Evolutionary conservation across 2,329 filamentous ascomycete species (phyloP).

Genomic region (Elsinoe necatrix): DNA sequence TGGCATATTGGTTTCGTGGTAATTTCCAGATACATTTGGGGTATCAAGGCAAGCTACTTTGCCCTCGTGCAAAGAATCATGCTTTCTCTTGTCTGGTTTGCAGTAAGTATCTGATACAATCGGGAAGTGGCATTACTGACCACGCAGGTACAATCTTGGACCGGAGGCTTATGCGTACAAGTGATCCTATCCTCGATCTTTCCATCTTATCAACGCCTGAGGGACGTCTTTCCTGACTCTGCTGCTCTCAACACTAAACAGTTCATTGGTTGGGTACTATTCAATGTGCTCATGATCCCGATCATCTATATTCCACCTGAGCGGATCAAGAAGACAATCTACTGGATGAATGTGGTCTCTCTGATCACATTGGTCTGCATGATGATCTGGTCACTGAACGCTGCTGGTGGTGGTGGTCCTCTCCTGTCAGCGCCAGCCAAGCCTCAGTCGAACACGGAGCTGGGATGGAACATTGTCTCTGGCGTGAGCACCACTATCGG

Average conservation of each 20-base stretch:
- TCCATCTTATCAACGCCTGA: constrained; percentile 46
- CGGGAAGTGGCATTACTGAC: constrained; percentile 44
- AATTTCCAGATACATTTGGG: constrained; percentile 47
- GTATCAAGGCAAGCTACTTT: constrained; percentile 49
- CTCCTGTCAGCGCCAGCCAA: constrained; percentile 24
- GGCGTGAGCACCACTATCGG: constrained; percentile 37
- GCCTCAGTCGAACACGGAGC: constrained; percentile 31
- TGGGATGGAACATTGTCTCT: constrained; percentile 34
- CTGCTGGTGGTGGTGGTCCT: constrained; percentile 44
- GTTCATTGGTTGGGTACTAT: constrained; percentile 39
- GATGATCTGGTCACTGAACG: constrained; percentile 52
- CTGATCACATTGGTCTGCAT: constrained; percentile 42
- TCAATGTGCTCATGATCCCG: constrained; percentile 39
- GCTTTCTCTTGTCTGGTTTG: constrained; percentile 46
- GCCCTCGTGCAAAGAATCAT: constrained; percentile 46
- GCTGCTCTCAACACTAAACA: constrained; percentile 40
- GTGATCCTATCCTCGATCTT: constrained; percentile 49
- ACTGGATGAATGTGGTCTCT: constrained; percentile 37
- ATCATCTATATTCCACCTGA: constrained; percentile 39
- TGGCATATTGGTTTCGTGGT: constrained; percentile 50
- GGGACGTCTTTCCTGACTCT: constrained; percentile 42
- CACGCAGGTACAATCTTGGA: constrained; percentile 45
- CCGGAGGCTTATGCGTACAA: constrained; percentile 47
- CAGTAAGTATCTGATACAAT: not conserved
- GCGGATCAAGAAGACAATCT: constrained; percentile 33